A percentile compares a stretch with the other conserved stretches of the same genome.
These are phyloP conservation scores for Phanerochaete sordida DNA, from an alignment of 768 basidiomycete genomes.

Conservation along the genomic window DNA sequence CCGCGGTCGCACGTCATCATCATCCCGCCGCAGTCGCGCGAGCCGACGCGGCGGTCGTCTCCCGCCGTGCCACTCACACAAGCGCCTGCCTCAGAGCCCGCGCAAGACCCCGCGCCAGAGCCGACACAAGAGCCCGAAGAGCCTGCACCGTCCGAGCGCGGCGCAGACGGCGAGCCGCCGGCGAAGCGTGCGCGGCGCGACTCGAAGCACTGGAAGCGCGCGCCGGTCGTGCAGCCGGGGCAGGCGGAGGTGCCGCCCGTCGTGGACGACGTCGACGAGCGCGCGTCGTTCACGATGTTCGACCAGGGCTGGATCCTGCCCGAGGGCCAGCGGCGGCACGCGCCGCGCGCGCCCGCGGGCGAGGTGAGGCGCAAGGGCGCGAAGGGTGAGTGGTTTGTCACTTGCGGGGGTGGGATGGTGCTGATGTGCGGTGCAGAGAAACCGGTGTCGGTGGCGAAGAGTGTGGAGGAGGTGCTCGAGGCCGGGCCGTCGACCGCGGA, in stretches of 20 bases:
- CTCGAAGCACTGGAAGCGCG: not conserved
- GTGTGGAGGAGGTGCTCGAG: constrained; percentile 39
- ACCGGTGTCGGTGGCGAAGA: constrained; percentile 62
- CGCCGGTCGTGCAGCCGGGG: constrained; percentile 15
- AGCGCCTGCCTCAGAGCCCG: too few species aligned
- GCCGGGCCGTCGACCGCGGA: not conserved
- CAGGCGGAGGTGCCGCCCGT: constrained; percentile 46
- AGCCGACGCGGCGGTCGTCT: too few species aligned
- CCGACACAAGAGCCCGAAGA: not conserved
- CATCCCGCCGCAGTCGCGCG: too few species aligned
- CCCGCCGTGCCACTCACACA: too few species aligned
- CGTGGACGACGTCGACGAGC: constrained; percentile 68
- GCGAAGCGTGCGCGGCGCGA: not conserved
- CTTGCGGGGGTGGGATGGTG: constrained; percentile 18
- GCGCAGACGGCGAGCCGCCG: constrained; percentile 3
- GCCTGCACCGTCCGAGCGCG: too few species aligned
- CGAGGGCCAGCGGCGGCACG: constrained; percentile 61
- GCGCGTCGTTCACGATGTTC: constrained; percentile 76
- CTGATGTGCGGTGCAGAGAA: constrained; percentile 51
- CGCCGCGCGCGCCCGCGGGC: constrained; percentile 43
- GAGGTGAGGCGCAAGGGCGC: constrained; percentile 53
- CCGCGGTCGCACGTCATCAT: too few species aligned
- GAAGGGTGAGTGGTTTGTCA: constrained; percentile 34
- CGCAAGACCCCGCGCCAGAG: too few species aligned
- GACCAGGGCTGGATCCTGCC: constrained; percentile 88